phyloP scores from a whole-genome alignment of 2,329 filamentous ascomycete species.

The Tricladium varicosporioides region DNA sequence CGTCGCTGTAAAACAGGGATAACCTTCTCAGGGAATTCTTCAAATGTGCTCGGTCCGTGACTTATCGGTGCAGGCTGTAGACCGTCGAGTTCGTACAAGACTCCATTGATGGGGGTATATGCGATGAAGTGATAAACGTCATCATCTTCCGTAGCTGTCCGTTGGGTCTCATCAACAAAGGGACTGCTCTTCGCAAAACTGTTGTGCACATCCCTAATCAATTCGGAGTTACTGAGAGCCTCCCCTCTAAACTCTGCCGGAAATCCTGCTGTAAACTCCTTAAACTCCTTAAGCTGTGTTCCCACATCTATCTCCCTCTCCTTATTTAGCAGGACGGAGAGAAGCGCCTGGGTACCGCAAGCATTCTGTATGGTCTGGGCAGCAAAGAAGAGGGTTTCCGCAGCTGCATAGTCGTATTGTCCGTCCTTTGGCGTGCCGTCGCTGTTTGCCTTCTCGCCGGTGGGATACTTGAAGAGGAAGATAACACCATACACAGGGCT shows the following conservation, averaged over 20 bases:
- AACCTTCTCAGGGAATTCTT: conserved; percentile 74
- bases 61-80: conserved; percentile 89
- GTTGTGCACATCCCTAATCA: conserved; percentile 65
- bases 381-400: conserved; percentile 85
- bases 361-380: conserved; percentile 98
- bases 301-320: conserved; percentile 61
- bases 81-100: conserved; percentile 91
- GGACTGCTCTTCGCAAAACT: conserved; percentile 76
- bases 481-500: conserved; percentile 91
- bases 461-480: conserved; percentile 97
- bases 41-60: conserved; percentile 72
- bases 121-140: conserved; percentile 98
- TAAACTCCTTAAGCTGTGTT: conserved; percentile 60
- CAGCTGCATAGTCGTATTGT: conserved; percentile 71
- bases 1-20: conserved; percentile 84
- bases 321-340: conserved; percentile 90
- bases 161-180: conserved; percentile 87
- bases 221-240: conserved; percentile 64
- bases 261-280: conserved; percentile 69
- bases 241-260: conserved; percentile 67
- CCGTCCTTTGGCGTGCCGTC: conserved; percentile 69
- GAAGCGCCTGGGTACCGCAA: conserved; percentile 91
- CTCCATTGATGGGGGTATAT: conserved; percentile 78
- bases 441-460: conserved; percentile 60
- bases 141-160: conserved; percentile 68